Base-by-base conservation (phyloP, 2,329 filamentous ascomycete genomes). In the Cryphonectria carpinicola region DNA sequence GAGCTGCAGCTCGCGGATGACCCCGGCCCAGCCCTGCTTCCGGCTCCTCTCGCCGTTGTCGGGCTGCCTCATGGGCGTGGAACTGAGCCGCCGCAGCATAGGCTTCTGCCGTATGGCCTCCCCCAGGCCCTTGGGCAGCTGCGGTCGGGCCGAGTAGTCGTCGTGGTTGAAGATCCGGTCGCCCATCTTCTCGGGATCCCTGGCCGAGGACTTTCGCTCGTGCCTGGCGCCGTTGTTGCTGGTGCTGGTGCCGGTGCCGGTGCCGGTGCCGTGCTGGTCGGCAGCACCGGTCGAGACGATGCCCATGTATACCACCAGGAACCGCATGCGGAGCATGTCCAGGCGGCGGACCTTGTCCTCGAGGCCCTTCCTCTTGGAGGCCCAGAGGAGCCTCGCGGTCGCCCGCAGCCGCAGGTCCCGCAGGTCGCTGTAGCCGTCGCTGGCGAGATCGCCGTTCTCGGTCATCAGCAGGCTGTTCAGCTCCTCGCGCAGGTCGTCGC, bases 291-390 rank as follows among this genome's bases (percentile, higher is more conserved):
- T 78, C 17, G 85, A 81, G 67, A 90, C 83, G 72, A 89, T 84
- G 73, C 88, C 86, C 86, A 91, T 87, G 78, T 89, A 90, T 52
- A 89, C 83, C 49, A 90, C 87, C 43, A 91, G 80, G 76, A 91
- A 90, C 72, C 89, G 85, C 87, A 89, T 90, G 77, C 89, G 84
- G 76, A 91, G 78, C 75, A 90, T 79, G 74, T 91, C 89, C 56
- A 91, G 80, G 63, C 88, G 82, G 69, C 86, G 84, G 68, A 90
- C 81, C 66, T 86, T 84, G 74, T 89, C 87, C 77, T 89, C 86
- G 65, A 91, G 80, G 66, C 83, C 81, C 66, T 78, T 79, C 74
- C 87, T 84, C 76, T 86, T 86, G 70, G 81, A 81, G 4, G 86
- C 88, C 89, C 89, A 91, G 37, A 90, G 80, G 1, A 90, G 72